Evolutionary conservation across 139 green algal genomes (phyloP).

Genomic region (Chlorella sp.): DNA sequence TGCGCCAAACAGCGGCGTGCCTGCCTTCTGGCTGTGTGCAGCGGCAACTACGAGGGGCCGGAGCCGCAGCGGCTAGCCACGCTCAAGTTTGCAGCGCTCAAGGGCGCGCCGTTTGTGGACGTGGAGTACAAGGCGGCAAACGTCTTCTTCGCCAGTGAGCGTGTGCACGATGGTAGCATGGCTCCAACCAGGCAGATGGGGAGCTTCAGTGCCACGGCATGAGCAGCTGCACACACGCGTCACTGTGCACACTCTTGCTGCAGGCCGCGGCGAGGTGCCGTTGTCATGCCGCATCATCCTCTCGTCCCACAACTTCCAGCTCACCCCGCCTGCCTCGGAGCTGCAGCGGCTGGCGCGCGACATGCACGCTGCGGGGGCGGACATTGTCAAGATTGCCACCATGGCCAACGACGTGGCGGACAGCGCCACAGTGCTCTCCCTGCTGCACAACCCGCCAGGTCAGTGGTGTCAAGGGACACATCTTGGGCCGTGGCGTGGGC

Average conservation of each 20-base stretch:
- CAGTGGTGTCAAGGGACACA: too few relatives aligned
- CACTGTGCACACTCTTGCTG: neutral
- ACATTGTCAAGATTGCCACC: slow-evolving; percentile 91
- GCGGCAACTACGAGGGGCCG: slow-evolving; percentile 76
- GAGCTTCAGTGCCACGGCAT: too few relatives aligned
- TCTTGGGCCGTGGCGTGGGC: too few relatives aligned
- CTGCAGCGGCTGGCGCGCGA: slow-evolving; percentile 48
- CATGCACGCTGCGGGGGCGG: slow-evolving; percentile 61
- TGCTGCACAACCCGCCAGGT: slow-evolving; percentile 44
- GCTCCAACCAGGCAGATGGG: too few relatives aligned
- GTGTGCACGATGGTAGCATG: neutral
- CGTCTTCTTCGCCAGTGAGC: slow-evolving; percentile 62
- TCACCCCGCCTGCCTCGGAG: slow-evolving; percentile 57
- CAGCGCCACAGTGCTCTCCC: slow-evolving; percentile 56
- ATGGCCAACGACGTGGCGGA: slow-evolving; percentile 83
- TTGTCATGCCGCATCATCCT: slow-evolving; percentile 79
- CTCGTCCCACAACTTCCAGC: slow-evolving; percentile 87
- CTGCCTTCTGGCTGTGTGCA: too few relatives aligned
- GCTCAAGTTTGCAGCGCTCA: slow-evolving; percentile 60
- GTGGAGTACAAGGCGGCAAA: slow-evolving; percentile 79
- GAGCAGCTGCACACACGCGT: too few relatives aligned
- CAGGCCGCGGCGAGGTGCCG: slow-evolving; percentile 44
- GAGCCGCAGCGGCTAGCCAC: slow-evolving; percentile 67
- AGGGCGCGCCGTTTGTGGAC: slow-evolving; percentile 85
- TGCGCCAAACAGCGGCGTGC: too few relatives aligned